Evolutionary conservation across 768 basidiomycete species (phyloP), one percentile per base, ranked within the genome.

Genomic region (Sarcodon sp.): DNA sequence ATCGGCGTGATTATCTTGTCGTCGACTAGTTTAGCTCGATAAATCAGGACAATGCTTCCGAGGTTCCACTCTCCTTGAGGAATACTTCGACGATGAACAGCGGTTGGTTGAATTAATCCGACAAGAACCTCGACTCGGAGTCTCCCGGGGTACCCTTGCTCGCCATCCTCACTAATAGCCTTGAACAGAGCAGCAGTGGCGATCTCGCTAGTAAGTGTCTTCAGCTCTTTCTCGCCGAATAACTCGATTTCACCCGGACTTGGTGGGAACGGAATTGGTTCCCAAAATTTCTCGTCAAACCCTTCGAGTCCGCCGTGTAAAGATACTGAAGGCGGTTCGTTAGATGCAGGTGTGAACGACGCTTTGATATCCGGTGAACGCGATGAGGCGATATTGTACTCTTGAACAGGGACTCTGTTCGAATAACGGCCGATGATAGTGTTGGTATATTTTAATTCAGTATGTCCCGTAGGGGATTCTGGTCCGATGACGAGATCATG

Each of bases 401-500:
- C 46, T 21, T 76, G 76, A n/a, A 73, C 76, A 1, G 83, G 80
- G 46, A 87, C 68, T 33, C 83, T 73, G 63, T 87, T 87, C 18
- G 81, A 68, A 53, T 85, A 86, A 55, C 83, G 68, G 31, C 85
- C 85, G 45, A 87, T 70, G 57, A 85, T 69, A 8, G 79, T 76
- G 63, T 87, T 86, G 43, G 73, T 77, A 63, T 87, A 87, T 62
- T 78, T 81, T 59, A 80, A 73, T 9, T 59, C 62, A 33, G 67
- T 59, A 59, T 86, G 82, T 51, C 69, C 76, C 52, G 69, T 56
- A 45, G 82, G 76, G 39, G 67, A 62, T 64, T 84, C 79, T 35
- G 85, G 84, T 13, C 83, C 85, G 54, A 85, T 70, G 38, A 87
- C 75, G 50, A 87, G 72, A 61, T 87, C 85, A 63, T 87, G 81